Conservation (phyloP, 75 land plant species). For the Azolla pinnata region DNA sequence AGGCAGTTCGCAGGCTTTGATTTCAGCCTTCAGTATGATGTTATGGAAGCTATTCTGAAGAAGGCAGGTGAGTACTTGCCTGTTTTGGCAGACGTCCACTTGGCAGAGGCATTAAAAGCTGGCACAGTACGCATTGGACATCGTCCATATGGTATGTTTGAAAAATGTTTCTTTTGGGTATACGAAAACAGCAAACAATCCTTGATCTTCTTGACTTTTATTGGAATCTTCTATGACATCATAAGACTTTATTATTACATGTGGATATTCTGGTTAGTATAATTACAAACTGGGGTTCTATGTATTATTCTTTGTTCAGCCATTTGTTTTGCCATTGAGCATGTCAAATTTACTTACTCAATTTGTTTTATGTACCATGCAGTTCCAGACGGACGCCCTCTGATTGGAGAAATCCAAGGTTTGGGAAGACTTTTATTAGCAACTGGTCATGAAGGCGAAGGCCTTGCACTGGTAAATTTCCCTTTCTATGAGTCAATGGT, state of each 20-base stretch:
- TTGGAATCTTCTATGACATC: too few species aligned
- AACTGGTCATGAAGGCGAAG: slow-evolving; percentile 94
- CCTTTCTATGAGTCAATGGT: too few species aligned
- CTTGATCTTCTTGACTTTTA: neutral
- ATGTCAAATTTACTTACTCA: too few species aligned
- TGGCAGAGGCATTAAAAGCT: slow-evolving; percentile 14
- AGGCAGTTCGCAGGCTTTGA: slow-evolving; percentile 76
- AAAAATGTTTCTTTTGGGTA: neutral
- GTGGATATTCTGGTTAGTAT: too few species aligned
- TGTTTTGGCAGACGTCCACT: slow-evolving; percentile 23
- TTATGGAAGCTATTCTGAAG: slow-evolving; percentile 47
- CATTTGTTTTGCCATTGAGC: too few species aligned
- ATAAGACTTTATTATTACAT: too few species aligned
- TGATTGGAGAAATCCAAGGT: slow-evolving; percentile 69
- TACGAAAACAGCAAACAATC: neutral
- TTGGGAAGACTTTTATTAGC: slow-evolving; percentile 67
- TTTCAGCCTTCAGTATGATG: slow-evolving; percentile 34
- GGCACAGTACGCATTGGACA: slow-evolving; percentile 58
- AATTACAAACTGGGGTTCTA: too few species aligned
- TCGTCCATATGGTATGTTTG: slow-evolving; percentile 71
- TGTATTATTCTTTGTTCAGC: too few species aligned
- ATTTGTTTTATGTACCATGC: too few species aligned
- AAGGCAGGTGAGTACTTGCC: slow-evolving; percentile 70
- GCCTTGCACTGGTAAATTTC: slow-evolving; percentile 63
- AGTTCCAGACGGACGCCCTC: slow-evolving; percentile 82